A percentile compares a stretch with the other conserved stretches of the same genome.
These are phyloP conservation scores for Saccharomycopsis sp. DNA, from an alignment of 805 yeast genomes.

Conservation along the genomic window DNA sequence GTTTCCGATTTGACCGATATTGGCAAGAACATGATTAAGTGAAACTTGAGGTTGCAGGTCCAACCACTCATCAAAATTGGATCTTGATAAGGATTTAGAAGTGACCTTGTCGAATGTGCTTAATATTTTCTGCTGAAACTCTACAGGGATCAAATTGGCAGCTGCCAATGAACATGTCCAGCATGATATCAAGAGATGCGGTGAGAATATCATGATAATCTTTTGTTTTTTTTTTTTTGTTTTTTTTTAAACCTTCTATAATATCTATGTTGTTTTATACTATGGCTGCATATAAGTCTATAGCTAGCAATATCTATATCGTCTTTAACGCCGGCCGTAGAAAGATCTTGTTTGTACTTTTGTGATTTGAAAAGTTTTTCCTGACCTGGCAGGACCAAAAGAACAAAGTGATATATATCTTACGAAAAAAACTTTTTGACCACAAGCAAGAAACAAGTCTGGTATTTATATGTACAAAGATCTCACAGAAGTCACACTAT, in stretches of 20 bases:
- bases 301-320: not conserved
- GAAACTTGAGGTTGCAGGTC: constrained; percentile 35
- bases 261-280: not conserved
- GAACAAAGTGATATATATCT: not conserved
- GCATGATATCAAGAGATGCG: not conserved
- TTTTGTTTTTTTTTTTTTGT: no score
- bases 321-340: not conserved
- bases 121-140: not conserved
- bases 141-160: not conserved
- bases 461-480: not conserved
- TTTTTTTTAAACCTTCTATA: not conserved
- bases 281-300: not conserved
- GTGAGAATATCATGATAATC: not conserved
- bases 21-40: constrained; percentile 37
- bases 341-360: not conserved
- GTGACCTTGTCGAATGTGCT: not conserved
- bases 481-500: not conserved
- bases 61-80: constrained; percentile 41
- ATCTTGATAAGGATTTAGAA: not conserved
- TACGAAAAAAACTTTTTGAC: not conserved
- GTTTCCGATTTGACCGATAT: constrained; percentile 39
- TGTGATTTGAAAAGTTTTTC: not conserved
- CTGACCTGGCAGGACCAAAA: not conserved
- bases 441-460: not conserved
- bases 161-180: not conserved